These are phyloP conservation scores for Daphne laureola DNA, from an alignment of 441 rosid genomes.

Conservation along the genomic window DNA sequence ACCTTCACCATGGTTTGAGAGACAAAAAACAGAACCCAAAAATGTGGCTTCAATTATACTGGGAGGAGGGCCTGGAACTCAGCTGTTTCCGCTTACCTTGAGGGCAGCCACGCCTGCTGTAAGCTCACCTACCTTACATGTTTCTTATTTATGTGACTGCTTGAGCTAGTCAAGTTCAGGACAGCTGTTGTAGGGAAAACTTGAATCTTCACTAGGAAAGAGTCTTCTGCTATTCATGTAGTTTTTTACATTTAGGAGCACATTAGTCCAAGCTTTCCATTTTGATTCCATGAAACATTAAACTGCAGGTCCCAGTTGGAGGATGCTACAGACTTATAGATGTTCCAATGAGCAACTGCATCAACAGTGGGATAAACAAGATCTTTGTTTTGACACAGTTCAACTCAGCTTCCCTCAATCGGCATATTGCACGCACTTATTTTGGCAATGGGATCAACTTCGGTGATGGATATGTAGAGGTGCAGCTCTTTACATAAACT, in stretches of 20 bases:
- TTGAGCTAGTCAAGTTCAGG: too few species aligned
- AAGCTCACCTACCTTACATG: constrained; percentile 16
- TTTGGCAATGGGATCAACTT: constrained; percentile 81
- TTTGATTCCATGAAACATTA: too few species aligned
- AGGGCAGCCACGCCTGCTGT: constrained; percentile 93
- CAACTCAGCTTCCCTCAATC: constrained; percentile 89
- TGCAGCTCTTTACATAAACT: constrained; percentile 17
- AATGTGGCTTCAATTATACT: constrained; percentile 83
- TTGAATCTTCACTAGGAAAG: too few species aligned
- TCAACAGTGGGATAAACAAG: constrained; percentile 90
- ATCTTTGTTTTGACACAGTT: constrained; percentile 84
- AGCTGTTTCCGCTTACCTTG: constrained; percentile 81
- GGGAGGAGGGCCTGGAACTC: constrained; percentile 92
- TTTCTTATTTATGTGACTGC: neutral
- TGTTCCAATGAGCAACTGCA: constrained; percentile 94
- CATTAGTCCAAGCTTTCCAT: too few species aligned
- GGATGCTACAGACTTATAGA: constrained; percentile 91
- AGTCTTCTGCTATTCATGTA: too few species aligned
- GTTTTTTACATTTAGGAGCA: too few species aligned
- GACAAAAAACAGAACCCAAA: constrained; percentile 61
- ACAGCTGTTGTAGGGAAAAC: too few species aligned
- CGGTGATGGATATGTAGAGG: constrained; percentile 98
- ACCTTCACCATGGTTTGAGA: constrained; percentile 36
- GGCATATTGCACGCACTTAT: constrained; percentile 86
- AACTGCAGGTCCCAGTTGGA: constrained; percentile 76